These are phyloP conservation scores for Gamsiella multidivaricata DNA, from an alignment of 192 early-diverging fungal species.

Conservation along the genomic window DNA sequence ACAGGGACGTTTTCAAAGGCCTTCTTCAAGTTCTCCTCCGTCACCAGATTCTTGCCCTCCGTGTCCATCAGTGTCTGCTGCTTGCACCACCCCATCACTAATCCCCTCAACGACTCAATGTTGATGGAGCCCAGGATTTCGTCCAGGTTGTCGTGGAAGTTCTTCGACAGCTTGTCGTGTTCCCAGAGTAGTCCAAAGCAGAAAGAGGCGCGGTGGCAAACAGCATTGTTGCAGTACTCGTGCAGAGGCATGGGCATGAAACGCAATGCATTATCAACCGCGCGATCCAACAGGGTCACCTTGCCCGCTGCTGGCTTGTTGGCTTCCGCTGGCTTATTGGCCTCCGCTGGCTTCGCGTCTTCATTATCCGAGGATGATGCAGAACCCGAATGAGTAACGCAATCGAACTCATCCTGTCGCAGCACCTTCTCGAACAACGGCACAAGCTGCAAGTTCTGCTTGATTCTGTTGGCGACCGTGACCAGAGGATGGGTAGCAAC, in stretches of 20 bases:
- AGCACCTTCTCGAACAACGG: slow-evolving; percentile 45
- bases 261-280: slow-evolving; percentile 44
- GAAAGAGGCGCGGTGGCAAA: slow-evolving; percentile 53
- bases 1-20: slow-evolving; percentile 49
- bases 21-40: slow-evolving; percentile 34
- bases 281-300: slow-evolving; percentile 29
- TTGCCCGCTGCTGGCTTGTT: slow-evolving; percentile 10
- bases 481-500: slow-evolving; percentile 34
- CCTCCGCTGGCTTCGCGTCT: background rate
- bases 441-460: slow-evolving; percentile 40
- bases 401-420: slow-evolving; percentile 33
- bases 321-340: no score
- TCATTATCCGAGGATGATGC: background rate
- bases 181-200: slow-evolving; percentile 49
- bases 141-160: slow-evolving; percentile 51
- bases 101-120: slow-evolving; percentile 38
- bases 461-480: slow-evolving; percentile 41
- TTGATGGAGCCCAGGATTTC: slow-evolving; percentile 51
- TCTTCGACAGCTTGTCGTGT: slow-evolving; percentile 54
- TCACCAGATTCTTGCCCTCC: slow-evolving; percentile 36
- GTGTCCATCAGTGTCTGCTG: slow-evolving; percentile 30
- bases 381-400: slow-evolving; percentile 24
- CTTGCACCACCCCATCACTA: slow-evolving; percentile 23
- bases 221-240: slow-evolving; percentile 52
- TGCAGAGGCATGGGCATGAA: slow-evolving; percentile 49